phyloP scores from a whole-genome alignment of 129 eudicot species.

The Escallonia rubra region DNA sequence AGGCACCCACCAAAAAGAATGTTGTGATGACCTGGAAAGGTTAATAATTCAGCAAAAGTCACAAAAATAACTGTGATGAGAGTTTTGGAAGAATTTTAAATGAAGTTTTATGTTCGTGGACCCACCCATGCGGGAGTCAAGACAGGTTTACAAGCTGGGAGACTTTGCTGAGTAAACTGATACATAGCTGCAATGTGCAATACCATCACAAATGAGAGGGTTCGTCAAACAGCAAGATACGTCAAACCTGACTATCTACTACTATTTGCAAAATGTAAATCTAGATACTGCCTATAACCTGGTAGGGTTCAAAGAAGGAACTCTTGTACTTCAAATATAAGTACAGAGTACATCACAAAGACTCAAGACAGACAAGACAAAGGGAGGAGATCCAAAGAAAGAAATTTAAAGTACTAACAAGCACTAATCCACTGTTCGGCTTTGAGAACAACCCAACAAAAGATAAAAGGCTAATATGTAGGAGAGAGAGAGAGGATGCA shows the following conservation, averaged over 20 bases:
- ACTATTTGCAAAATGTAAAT: background rate
- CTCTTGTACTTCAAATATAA: background rate
- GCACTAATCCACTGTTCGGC: background rate
- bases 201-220: background rate
- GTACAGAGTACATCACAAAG: too few relatives aligned
- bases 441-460: background rate
- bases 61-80: background rate
- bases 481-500: too few relatives aligned
- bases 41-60: conserved; percentile 3
- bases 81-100: background rate
- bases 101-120: conserved; percentile 6
- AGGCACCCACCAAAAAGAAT: conserved; percentile 49
- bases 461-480: background rate
- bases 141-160: conserved; percentile 92
- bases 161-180: conserved; percentile 78
- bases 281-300: background rate
- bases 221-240: background rate
- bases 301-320: background rate
- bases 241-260: background rate
- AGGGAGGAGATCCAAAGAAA: background rate
- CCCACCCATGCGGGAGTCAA: conserved; percentile 81
- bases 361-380: too few relatives aligned
- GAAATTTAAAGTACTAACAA: background rate
- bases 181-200: conserved; percentile 49
- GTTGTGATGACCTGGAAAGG: conserved; percentile 63